phyloP scores from a whole-genome alignment of 1,284 basidiomycete species.

The Porodaedalea pini region DNA sequence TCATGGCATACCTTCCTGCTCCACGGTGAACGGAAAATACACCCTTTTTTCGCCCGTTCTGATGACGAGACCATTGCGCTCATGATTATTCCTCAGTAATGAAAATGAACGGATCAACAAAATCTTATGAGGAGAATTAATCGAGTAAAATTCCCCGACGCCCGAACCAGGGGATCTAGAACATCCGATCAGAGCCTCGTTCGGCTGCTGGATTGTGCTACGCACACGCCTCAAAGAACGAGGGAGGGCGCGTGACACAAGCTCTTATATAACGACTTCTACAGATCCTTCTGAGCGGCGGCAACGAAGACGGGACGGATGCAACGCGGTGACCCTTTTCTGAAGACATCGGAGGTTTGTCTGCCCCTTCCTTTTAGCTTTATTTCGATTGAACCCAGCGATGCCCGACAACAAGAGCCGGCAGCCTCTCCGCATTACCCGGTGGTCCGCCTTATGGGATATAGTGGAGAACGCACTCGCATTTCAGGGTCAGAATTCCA shows the following conservation, averaged over 20 bases:
- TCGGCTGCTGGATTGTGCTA: background rate
- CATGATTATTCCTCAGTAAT: no score
- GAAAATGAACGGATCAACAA: no score
- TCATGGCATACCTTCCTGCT: background rate
- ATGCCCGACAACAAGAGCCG: background rate
- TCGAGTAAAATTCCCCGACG: no score
- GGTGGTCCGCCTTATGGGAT: background rate
- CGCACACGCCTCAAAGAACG: background rate
- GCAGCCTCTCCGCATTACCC: background rate
- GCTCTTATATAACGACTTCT: background rate
- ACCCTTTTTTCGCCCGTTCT: no score
- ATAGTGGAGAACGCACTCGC: background rate
- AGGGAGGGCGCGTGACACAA: background rate
- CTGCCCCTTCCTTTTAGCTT: background rate
- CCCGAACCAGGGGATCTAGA: background rate
- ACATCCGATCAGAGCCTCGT: background rate
- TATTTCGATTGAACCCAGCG: background rate
- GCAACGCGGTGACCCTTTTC: slow-evolving; percentile 5
- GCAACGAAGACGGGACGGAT: background rate
- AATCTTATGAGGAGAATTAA: no score
- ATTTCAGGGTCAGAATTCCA: background rate
- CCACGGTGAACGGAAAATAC: no score
- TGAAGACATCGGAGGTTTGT: background rate
- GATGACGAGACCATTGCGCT: no score
- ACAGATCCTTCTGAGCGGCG: background rate